These are phyloP conservation scores for Ustilago bromivora DNA, from an alignment of 1,284 basidiomycete genomes.

Conservation along the genomic window DNA sequence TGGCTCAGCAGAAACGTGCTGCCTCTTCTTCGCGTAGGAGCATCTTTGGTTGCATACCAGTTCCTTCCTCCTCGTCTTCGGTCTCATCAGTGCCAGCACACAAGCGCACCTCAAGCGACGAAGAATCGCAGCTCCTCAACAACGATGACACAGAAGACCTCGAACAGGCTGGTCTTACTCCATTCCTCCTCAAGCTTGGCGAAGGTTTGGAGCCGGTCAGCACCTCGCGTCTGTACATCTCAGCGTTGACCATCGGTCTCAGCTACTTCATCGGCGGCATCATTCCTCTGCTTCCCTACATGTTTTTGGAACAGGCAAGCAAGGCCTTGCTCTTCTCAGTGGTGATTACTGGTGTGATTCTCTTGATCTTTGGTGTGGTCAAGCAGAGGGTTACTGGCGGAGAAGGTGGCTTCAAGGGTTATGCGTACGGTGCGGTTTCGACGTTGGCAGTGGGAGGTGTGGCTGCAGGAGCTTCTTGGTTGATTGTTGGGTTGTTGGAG, in stretches of 20 bases:
- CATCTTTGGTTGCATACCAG: constrained; percentile 41
- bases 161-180: constrained; percentile 55
- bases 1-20: constrained; percentile 3
- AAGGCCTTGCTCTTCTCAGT: constrained; percentile 55
- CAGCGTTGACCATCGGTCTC: constrained; percentile 57
- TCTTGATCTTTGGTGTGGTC: constrained; percentile 61
- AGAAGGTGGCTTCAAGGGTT: constrained; percentile 48
- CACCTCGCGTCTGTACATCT: constrained; percentile 58
- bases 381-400: constrained; percentile 62
- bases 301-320: constrained; percentile 52
- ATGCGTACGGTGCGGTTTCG: constrained; percentile 85
- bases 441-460: constrained; percentile 91
- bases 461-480: constrained; percentile 89
- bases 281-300: constrained; percentile 63
- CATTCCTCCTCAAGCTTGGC: constrained; percentile 61
- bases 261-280: constrained; percentile 63
- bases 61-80: constrained; percentile 23
- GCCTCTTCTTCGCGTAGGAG: constrained; percentile 14
- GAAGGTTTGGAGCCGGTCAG: constrained; percentile 61
- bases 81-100: constrained; percentile 9
- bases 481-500: constrained; percentile 83
- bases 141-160: constrained; percentile 22
- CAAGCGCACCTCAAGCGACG: constrained; percentile 18
- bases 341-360: constrained; percentile 58
- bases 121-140: constrained; percentile 29